Evolutionary conservation across 2,329 filamentous ascomycete species (phyloP), one percentile per base, ranked within the genome.

Genomic region (Ceratocystis smalleyi): DNA sequence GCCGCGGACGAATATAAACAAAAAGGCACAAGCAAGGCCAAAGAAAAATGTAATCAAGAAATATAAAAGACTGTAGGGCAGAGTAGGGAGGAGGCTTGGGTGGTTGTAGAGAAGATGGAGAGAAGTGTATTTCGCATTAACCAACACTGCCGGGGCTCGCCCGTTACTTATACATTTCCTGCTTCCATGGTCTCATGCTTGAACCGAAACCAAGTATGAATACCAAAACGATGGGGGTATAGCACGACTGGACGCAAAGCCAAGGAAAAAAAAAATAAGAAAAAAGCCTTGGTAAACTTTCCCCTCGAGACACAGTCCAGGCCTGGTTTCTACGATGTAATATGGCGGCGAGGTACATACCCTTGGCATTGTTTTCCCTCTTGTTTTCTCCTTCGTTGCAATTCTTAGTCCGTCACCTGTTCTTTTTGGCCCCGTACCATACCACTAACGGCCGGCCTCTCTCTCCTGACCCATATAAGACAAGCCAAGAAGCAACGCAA

Each of bases 281-380:
- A 54, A 54, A 54, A 54, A 15, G 54, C 27, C 54, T 57, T 57
- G 54, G 54, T 57, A 57, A 55, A 27, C 24, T 57, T 32, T 24
- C 15, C 24, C 27, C 3, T 32, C 2, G 32, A 30, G n/a, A 27
- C 30, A 32, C 7, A 54, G 54, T 12, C 27, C 54, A 57, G 54
- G 8, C 27, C 17, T 6, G 15, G 54, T 57, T 57, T 57, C 47
- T 19, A 30, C 32, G 5, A n/a, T 35, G 54, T 57, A 30, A n/a
- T 24, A 10, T 27, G 30, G 15, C 27, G n/a, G 47, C n/a, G 47
- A n/a, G 7, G 22, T 24, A 51, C n/a, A 51, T 8, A 51, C n/a
- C 47, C n/a, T n/a, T n/a, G 47, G 22, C n/a, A 10, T 12, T n/a
- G 45, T n/a, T n/a, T 49, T 8, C 45, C 22, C n/a, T 8, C 45